phyloP scores from a whole-genome alignment of 805 yeast species.

The Cyberlindnera euphorbiae region DNA sequence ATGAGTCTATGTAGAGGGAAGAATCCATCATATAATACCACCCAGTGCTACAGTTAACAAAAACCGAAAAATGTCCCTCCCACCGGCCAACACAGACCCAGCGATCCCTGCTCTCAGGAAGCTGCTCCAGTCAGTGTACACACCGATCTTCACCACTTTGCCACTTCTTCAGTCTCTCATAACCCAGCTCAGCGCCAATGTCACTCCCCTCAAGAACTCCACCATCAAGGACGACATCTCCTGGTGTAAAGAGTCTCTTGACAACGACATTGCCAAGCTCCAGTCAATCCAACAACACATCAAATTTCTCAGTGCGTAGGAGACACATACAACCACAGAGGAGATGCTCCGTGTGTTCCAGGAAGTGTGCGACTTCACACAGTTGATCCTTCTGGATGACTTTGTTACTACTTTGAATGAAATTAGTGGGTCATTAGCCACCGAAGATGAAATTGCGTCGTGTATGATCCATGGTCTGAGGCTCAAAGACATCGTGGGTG shows the following conservation, averaged over 20 bases:
- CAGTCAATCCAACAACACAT: slow-evolving; percentile 12
- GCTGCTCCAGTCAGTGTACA: slow-evolving; percentile 10
- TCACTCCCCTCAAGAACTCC: slow-evolving; percentile 1
- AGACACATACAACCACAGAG: slow-evolving; percentile 17
- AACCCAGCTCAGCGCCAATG: slow-evolving; percentile 1
- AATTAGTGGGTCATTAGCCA: slow-evolving; percentile 5
- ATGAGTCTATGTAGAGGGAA: no score
- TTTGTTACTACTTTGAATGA: slow-evolving; percentile 12
- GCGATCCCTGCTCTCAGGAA: slow-evolving; percentile 7
- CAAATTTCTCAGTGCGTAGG: slow-evolving; percentile 17
- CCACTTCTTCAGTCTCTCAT: slow-evolving; percentile 11
- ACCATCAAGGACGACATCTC: slow-evolving; percentile 14
- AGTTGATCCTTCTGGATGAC: slow-evolving; percentile 16
- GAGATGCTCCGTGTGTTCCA: slow-evolving; percentile 17
- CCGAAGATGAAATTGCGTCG: slow-evolving; percentile 2
- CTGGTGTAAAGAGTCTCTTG: slow-evolving; percentile 16
- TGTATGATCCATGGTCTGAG: slow-evolving; percentile 6
- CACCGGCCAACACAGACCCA: slow-evolving; percentile 15
- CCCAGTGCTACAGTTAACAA: no score
- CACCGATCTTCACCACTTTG: slow-evolving; percentile 12
- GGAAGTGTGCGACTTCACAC: slow-evolving; percentile 17
- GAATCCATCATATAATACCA: no score
- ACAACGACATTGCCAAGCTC: slow-evolving; percentile 12
- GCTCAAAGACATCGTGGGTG: slow-evolving; percentile 4
- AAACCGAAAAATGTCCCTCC: slow-evolving; percentile 12